Evolutionary conservation across 352 stramenopile genomes (phyloP).

Genomic region (Globisporangium splendens): DNA sequence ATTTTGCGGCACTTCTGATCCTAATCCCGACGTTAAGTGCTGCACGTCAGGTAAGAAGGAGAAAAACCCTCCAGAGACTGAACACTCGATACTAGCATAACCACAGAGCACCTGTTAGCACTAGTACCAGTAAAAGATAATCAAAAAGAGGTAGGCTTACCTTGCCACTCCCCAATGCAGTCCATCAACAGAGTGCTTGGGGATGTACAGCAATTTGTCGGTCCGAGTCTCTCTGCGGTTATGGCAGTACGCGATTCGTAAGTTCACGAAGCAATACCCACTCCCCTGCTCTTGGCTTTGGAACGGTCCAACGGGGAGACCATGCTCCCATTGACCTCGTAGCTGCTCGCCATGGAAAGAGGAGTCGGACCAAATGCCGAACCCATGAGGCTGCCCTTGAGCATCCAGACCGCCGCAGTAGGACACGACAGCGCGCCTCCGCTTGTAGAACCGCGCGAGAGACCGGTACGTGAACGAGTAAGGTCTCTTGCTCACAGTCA

Average conservation of each 20-base stretch:
- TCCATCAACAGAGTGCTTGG: conserved; percentile 12
- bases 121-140: background rate
- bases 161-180: conserved; percentile 41
- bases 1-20: conserved; percentile 1
- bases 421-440: conserved; percentile 26
- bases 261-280: conserved; percentile 53
- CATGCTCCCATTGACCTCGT: conserved; percentile 49
- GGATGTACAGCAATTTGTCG: conserved; percentile 14
- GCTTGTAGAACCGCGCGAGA: conserved; percentile 19
- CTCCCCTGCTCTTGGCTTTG: conserved; percentile 52
- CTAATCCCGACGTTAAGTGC: conserved; percentile 10
- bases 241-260: conserved; percentile 52
- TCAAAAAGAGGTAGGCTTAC: conserved; percentile 11
- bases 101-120: background rate
- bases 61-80: conserved; percentile 38
- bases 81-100: conserved; percentile 28
- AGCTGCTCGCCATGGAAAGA: conserved; percentile 61
- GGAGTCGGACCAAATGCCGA: conserved; percentile 60
- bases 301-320: conserved; percentile 57
- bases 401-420: conserved; percentile 55
- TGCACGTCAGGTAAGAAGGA: conserved; percentile 31
- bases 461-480: conserved; percentile 33
- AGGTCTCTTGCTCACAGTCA: conserved; percentile 10
- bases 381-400: conserved; percentile 42
- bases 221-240: conserved; percentile 18